Percentiles rank a stretch among this genome's conserved stretches.
Conservation (phyloP, 345 rosid species). For the Rhizophora apiculata region DNA sequence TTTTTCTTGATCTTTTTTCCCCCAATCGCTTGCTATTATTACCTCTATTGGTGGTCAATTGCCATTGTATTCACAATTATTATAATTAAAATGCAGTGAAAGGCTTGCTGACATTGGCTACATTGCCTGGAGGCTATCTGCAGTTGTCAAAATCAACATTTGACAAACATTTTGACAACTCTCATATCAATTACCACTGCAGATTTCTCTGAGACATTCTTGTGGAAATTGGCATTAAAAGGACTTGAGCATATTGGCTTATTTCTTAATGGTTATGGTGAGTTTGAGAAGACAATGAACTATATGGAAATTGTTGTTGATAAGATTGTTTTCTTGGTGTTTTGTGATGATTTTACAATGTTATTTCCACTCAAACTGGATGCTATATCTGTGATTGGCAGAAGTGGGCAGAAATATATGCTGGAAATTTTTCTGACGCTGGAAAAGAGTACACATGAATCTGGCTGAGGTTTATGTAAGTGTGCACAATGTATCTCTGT, state of each 20-base stretch:
- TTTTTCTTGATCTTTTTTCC: not conserved
- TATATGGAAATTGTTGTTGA: conserved; percentile 57
- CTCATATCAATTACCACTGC: conserved; percentile 47
- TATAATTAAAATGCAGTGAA: conserved; percentile 55
- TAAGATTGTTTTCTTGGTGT: conserved; percentile 44
- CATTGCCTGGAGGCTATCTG: conserved; percentile 47
- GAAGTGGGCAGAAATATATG: conserved; percentile 28
- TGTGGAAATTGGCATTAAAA: conserved; percentile 69
- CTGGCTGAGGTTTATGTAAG: conserved; percentile 64
- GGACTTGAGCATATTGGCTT: conserved; percentile 71
- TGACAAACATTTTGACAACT: conserved; percentile 54
- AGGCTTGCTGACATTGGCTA: conserved; percentile 74
- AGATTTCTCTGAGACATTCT: conserved; percentile 11
- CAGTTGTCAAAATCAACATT: conserved; percentile 50
- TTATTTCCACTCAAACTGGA: conserved; percentile 56
- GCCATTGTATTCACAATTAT: not conserved
- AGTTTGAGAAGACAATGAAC: conserved; percentile 48
- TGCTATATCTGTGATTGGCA: conserved; percentile 60
- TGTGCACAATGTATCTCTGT: conserved; percentile 18
- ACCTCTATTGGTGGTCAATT: conserved; percentile 1
- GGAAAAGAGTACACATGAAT: conserved; percentile 56
- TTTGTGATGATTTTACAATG: conserved; percentile 42
- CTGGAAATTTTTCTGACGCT: conserved; percentile 54
- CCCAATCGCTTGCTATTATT: not conserved
- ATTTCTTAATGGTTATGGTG: conserved; percentile 41